phyloP scores from a whole-genome alignment of 192 early-diverging fungal genomes.

The Backusella circina region DNA sequence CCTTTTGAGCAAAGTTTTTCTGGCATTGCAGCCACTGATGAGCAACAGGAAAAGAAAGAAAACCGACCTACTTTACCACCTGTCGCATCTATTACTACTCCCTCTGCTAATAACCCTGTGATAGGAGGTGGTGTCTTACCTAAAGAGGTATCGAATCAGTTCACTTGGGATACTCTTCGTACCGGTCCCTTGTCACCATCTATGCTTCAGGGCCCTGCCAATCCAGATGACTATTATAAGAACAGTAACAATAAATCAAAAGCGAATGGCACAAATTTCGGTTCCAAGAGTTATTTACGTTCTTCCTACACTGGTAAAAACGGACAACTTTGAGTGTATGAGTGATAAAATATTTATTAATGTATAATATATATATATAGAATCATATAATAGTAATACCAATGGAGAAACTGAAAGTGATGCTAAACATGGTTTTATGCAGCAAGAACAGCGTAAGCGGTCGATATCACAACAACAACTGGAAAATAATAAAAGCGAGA shows the following conservation, averaged over 20 bases:
- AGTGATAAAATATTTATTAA: background rate
- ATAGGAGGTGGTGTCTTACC: constrained; percentile 24
- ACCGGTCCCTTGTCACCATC: constrained; percentile 75
- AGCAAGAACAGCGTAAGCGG: constrained; percentile 3
- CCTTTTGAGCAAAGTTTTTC: constrained; percentile 11
- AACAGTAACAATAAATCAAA: background rate
- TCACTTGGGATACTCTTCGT: constrained; percentile 59
- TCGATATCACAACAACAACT: background rate
- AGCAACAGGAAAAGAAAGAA: background rate
- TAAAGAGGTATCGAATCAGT: constrained; percentile 27
- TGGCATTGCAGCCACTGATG: background rate
- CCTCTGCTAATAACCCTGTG: background rate
- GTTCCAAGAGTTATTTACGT: background rate
- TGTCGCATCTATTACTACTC: background rate
- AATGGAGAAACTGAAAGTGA: background rate
- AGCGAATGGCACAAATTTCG: background rate
- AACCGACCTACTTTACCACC: background rate
- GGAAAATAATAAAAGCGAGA: background rate
- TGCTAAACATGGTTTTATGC: background rate
- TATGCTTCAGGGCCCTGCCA: constrained; percentile 67
- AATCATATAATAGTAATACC: background rate
- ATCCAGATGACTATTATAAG: constrained; percentile 21
- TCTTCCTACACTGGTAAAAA: background rate
- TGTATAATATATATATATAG: background rate
- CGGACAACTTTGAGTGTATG: background rate